Conservation (phyloP, 23 red algal genomes). For the Gracilariopsis chorda region DNA sequence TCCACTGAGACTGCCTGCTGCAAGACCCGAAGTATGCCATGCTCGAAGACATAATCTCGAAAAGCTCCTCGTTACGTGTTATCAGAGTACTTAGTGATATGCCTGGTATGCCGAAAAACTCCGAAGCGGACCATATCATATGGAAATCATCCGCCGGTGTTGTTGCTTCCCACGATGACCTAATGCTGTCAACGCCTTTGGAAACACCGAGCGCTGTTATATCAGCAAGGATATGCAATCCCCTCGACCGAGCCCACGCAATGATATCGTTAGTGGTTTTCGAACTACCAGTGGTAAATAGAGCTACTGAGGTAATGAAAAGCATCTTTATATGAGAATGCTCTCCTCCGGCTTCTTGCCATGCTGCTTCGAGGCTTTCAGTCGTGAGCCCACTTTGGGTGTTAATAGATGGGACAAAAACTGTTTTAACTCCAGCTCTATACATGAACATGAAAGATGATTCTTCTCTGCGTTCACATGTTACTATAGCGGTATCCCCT, state of each 20-base stretch:
- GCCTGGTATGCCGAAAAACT: constrained; percentile 30
- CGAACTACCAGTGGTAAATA: constrained; percentile 12
- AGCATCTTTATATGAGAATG: constrained; percentile 6
- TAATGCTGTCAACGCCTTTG: not conserved
- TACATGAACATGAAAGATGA: not conserved
- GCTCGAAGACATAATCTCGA: not conserved
- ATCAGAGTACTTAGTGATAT: not conserved
- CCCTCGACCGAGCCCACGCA: constrained; percentile 40
- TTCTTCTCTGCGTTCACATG: constrained; percentile 52
- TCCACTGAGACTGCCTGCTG: constrained; percentile 37
- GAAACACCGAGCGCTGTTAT: constrained; percentile 65
- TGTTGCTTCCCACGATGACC: constrained; percentile 23
- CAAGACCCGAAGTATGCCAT: not conserved
- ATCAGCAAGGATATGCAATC: constrained; percentile 77
- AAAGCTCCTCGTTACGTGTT: not conserved
- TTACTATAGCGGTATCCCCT: constrained; percentile 71
- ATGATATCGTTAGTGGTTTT: constrained; percentile 13
- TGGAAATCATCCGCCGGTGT: constrained; percentile 72
- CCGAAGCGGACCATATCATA: constrained; percentile 80
- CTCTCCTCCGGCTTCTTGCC: constrained; percentile 11
- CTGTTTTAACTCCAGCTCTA: not conserved
- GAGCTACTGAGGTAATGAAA: constrained; percentile 42
- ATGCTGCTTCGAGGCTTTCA: not conserved
- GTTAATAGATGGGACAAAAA: not conserved
- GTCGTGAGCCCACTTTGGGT: constrained; percentile 3